Evolutionary conservation across 2,329 filamentous ascomycete genomes (phyloP).

Genomic region (Ciborinia camelliae): DNA sequence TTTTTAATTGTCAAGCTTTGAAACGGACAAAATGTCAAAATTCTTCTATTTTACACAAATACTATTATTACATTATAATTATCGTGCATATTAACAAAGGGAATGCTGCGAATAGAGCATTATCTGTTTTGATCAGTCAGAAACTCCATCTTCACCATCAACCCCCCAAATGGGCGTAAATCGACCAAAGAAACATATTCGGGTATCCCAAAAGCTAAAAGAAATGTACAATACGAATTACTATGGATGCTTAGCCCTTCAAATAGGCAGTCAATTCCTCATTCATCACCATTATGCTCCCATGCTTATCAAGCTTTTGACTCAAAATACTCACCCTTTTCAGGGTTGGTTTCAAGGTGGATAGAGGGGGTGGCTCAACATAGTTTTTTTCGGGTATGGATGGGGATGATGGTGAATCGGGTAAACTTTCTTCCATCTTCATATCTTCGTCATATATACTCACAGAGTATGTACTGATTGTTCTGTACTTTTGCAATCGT

Average conservation of each 20-base stretch:
- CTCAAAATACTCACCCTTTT: background rate
- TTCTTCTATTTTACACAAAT: background rate
- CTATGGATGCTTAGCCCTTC: background rate
- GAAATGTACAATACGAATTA: background rate
- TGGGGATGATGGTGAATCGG: background rate
- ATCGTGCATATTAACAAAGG: background rate
- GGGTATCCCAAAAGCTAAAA: background rate
- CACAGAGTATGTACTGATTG: conserved; percentile 26
- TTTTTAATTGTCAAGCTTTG: too few relatives aligned
- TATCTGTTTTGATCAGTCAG: background rate
- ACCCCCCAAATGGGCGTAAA: background rate
- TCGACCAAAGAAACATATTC: background rate
- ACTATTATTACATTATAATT: conserved; percentile 6
- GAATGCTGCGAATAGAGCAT: background rate
- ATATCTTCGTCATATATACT: conserved; percentile 22
- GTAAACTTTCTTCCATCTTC: background rate
- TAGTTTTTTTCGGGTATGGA: background rate
- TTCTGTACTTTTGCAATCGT: background rate
- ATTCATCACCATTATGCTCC: background rate
- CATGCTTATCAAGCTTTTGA: background rate
- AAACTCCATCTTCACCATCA: background rate
- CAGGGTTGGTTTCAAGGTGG: background rate
- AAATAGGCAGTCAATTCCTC: conserved; percentile 10
- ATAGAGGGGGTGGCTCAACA: background rate
- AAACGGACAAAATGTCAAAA: too few relatives aligned